phyloP scores from a whole-genome alignment of 2,329 filamentous ascomycete genomes.

The Diaporthe caulivora region DNA sequence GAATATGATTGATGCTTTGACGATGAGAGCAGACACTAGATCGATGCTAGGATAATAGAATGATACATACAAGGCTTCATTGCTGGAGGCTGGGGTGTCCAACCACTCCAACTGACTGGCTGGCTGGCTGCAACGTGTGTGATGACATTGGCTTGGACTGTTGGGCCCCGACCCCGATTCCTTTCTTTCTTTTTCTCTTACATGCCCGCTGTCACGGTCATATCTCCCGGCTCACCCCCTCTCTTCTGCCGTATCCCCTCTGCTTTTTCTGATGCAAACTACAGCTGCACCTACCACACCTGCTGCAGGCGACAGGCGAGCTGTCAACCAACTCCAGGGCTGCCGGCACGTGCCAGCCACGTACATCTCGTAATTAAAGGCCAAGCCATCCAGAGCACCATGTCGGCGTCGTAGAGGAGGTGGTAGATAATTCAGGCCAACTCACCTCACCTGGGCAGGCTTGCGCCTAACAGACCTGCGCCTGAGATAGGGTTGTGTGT shows the following conservation, averaged over 20 bases:
- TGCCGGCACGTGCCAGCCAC: constrained; percentile 30
- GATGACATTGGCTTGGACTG: neutral
- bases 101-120: constrained; percentile 7
- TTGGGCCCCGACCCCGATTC: too few relatives aligned
- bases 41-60: neutral
- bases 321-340: constrained; percentile 28
- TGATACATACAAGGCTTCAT: neutral
- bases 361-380: neutral
- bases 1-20: neutral
- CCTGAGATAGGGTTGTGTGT: neutral
- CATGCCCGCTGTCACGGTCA: neutral
- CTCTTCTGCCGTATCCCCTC: constrained; percentile 4
- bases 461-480: neutral
- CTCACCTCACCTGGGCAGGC: neutral
- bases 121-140: neutral
- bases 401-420: neutral
- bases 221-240: neutral
- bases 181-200: neutral
- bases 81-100: constrained; percentile 14
- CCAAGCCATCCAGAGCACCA: neutral
- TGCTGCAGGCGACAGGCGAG: constrained; percentile 25
- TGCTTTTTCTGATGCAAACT: constrained; percentile 19
- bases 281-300: constrained; percentile 9
- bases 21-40: neutral
- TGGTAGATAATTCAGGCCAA: neutral